phyloP scores from a whole-genome alignment of 306 rosid genomes.

The Vigna hirtella region DNA sequence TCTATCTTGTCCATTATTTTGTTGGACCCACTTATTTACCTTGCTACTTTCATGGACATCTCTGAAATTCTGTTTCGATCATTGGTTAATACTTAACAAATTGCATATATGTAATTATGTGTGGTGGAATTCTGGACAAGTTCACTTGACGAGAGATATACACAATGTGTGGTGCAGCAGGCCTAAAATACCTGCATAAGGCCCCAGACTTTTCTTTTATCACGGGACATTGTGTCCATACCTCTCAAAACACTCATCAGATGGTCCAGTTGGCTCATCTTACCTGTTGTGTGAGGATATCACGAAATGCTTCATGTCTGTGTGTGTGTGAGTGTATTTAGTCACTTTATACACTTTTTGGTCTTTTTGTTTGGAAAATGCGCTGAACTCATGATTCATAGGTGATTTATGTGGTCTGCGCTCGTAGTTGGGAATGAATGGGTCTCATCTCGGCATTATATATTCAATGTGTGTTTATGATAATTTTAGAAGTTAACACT shows the following conservation, averaged over 20 bases:
- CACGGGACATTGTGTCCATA: background rate
- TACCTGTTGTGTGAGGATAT: background rate
- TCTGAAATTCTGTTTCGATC: background rate
- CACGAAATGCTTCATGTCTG: background rate
- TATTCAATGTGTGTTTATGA: background rate
- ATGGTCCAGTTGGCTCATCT: background rate
- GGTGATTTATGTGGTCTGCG: background rate
- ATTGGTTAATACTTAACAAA: background rate
- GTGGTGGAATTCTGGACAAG: background rate
- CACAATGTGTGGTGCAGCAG: conserved; percentile 8
- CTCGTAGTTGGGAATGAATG: background rate
- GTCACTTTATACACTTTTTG: conserved; percentile 6
- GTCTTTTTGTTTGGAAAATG: conserved; percentile 17
- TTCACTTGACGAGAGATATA: conserved; percentile 17
- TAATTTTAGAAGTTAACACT: background rate
- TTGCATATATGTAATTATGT: background rate
- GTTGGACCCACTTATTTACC: conserved; percentile 1
- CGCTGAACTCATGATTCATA: background rate
- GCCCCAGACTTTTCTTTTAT: background rate
- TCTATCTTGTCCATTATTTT: conserved; percentile 10
- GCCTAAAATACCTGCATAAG: conserved; percentile 2
- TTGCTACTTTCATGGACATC: background rate
- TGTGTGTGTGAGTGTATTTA: background rate
- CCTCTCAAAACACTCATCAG: background rate
- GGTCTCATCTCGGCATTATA: background rate